These are phyloP conservation scores for Fabrea salina DNA, from an alignment of 169 alveolate genomes.

Conservation along the genomic window DNA sequence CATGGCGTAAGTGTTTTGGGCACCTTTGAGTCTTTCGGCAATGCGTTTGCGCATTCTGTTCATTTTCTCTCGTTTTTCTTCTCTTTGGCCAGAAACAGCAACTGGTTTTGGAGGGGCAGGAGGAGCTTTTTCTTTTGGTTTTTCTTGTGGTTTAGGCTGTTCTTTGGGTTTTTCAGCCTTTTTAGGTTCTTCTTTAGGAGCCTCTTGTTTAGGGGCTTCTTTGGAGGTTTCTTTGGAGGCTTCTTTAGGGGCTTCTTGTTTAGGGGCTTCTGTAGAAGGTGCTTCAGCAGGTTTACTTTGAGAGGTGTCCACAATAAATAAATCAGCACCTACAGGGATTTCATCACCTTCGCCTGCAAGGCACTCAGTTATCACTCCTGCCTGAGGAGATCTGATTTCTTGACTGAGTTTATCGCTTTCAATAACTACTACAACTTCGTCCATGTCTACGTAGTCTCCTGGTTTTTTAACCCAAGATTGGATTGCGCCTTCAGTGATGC, in stretches of 20 bases:
- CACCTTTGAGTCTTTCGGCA: conserved; percentile 90
- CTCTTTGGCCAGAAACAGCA: neutral
- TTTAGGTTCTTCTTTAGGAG: neutral
- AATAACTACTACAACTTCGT: conserved; percentile 90
- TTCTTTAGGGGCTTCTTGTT: neutral
- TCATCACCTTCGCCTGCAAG: conserved; percentile 42
- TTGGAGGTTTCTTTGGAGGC: neutral
- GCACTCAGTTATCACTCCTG: conserved; percentile 72
- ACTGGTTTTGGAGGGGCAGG: neutral
- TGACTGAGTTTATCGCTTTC: conserved; percentile 95
- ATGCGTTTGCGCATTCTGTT: conserved; percentile 89
- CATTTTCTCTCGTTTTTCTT: conserved; percentile 83
- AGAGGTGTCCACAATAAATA: neutral
- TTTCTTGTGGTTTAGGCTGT: neutral
- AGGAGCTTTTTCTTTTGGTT: neutral
- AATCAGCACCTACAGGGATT: conserved; percentile 2
- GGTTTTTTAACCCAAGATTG: conserved; percentile 14
- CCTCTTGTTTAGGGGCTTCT: neutral
- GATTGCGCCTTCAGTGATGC: conserved; percentile 71
- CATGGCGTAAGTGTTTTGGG: conserved; percentile 91
- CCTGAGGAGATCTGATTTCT: conserved; percentile 85
- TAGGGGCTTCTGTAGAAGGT: neutral
- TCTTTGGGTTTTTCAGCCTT: neutral
- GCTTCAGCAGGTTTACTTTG: neutral
- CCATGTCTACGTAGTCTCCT: conserved; percentile 91